These are phyloP conservation scores for Plasmodium gonderi DNA, from an alignment of 169 alveolate genomes.

Conservation along the genomic window DNA sequence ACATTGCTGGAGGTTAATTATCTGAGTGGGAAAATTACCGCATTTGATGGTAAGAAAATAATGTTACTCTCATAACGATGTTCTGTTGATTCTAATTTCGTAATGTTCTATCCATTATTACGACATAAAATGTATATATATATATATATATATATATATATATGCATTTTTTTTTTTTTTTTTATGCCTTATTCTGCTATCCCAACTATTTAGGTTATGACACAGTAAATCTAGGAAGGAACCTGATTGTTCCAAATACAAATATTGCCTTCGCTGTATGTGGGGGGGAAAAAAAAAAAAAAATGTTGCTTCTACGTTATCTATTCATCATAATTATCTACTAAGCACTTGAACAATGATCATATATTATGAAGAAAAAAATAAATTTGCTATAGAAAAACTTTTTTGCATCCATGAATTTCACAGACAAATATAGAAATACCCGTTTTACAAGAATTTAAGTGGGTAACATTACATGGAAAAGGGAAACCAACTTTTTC, in stretches of 20 bases:
- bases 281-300: background rate
- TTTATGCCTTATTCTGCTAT: background rate
- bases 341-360: background rate
- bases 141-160: background rate
- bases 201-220: slow-evolving; percentile 61
- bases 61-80: background rate
- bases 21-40: slow-evolving; percentile 60
- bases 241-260: slow-evolving; percentile 38
- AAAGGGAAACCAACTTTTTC: background rate
- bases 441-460: slow-evolving; percentile 65
- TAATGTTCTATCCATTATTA: background rate
- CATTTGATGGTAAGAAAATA: slow-evolving; percentile 57
- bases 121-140: background rate
- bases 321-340: background rate
- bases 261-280: slow-evolving; percentile 71
- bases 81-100: background rate
- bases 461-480: slow-evolving; percentile 38
- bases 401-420: background rate
- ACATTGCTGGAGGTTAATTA: slow-evolving; percentile 37
- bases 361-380: background rate
- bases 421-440: slow-evolving; percentile 58
- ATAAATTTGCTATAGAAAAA: background rate
- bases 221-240: slow-evolving; percentile 33
- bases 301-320: background rate
- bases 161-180: no score